These are phyloP conservation scores for Ophiognomonia clavigignenti-juglandacearum DNA, from an alignment of 2,329 filamentous ascomycete genomes.

Conservation along the genomic window DNA sequence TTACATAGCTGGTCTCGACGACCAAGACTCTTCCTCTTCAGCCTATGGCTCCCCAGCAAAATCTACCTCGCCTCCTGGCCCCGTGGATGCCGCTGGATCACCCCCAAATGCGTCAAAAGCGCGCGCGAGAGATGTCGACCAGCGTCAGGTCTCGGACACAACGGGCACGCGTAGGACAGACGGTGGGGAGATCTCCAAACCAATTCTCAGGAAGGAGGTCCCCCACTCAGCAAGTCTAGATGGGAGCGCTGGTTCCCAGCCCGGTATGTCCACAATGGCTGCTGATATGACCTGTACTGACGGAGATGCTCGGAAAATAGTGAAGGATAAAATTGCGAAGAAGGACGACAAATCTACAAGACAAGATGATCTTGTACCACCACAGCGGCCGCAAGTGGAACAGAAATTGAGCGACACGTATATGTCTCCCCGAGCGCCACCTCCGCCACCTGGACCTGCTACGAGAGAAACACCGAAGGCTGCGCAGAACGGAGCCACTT, in stretches of 20 bases:
- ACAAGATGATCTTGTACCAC: constrained; percentile 20
- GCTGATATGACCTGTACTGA: constrained; percentile 15
- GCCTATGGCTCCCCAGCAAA: constrained; percentile 30
- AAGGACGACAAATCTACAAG: constrained; percentile 30
- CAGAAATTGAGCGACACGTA: constrained; percentile 48
- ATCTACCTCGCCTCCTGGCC: constrained; percentile 28
- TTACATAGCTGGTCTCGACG: constrained; percentile 35
- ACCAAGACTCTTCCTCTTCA: constrained; percentile 30
- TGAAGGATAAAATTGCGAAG: no score
- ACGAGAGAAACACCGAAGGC: constrained; percentile 46
- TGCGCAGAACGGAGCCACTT: constrained; percentile 30
- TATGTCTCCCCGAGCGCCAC: constrained; percentile 53
- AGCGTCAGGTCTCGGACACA: constrained; percentile 38
- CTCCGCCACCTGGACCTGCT: constrained; percentile 38
- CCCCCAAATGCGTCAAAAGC: constrained; percentile 57
- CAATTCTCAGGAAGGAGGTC: constrained; percentile 63
- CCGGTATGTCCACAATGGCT: constrained; percentile 32
- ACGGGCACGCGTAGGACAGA: constrained; percentile 32
- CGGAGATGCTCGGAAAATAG: constrained; percentile 20
- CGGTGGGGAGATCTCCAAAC: constrained; percentile 37
- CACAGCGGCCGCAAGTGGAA: constrained; percentile 29
- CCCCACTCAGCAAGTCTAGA: constrained; percentile 32
- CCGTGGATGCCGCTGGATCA: constrained; percentile 33
- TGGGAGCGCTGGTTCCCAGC: constrained; percentile 33
- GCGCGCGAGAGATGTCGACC: constrained; percentile 50